These are phyloP conservation scores for Phaeotremella fagi DNA, from an alignment of 768 basidiomycete genomes.

Conservation along the genomic window DNA sequence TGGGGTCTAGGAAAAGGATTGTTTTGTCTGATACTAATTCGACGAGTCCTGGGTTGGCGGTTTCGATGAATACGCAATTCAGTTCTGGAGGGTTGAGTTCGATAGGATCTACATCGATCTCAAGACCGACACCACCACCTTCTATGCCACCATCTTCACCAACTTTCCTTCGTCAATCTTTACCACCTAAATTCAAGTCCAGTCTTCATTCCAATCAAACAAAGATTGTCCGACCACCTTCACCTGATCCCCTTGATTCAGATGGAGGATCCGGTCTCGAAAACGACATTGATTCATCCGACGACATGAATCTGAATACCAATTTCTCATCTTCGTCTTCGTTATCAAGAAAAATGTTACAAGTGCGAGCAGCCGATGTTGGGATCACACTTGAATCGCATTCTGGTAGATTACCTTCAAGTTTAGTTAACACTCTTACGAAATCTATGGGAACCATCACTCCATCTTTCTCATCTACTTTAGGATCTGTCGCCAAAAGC, in stretches of 20 bases:
- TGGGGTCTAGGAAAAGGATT: conserved; percentile 5
- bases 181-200: too few relatives aligned
- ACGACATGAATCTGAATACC: too few relatives aligned
- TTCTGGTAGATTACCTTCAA: conserved; percentile 23
- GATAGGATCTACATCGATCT: too few relatives aligned
- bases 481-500: neutral
- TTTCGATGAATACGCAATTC: too few relatives aligned
- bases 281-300: too few relatives aligned
- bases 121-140: neutral
- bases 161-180: too few relatives aligned
- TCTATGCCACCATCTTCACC: neutral
- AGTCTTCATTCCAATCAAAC: too few relatives aligned
- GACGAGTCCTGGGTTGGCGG: too few relatives aligned
- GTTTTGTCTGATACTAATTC: conserved; percentile 4
- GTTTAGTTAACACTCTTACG: conserved; percentile 21
- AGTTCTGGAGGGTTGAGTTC: too few relatives aligned
- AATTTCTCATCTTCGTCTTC: neutral
- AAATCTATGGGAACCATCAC: neutral
- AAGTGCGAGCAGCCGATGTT: conserved; percentile 28
- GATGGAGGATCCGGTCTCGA: too few relatives aligned
- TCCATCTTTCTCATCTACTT: conserved; percentile 1
- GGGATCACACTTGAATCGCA: conserved; percentile 25
- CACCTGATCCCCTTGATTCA: conserved; percentile 6
- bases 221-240: conserved; percentile 3
- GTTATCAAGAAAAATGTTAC: conserved; percentile 9